These are phyloP conservation scores for Rhytidiadelphus loreus DNA, from an alignment of 225 moss, liverwort and hornwort genomes.

Conservation along the genomic window DNA sequence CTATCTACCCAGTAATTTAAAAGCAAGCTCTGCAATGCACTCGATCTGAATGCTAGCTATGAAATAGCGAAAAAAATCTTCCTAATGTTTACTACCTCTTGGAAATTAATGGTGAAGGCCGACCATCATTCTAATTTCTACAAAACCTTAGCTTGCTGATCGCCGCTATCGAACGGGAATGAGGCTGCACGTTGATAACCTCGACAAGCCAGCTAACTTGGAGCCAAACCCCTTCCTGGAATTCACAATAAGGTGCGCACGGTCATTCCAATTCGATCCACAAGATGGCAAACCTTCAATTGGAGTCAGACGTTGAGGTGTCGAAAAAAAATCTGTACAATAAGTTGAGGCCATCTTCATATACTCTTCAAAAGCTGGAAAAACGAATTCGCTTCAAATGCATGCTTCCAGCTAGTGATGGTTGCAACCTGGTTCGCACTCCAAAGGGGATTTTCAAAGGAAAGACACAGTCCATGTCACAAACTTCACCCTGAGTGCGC, in stretches of 20 bases:
- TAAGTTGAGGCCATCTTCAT: not conserved
- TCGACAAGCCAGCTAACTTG: not conserved
- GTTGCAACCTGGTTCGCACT: not conserved
- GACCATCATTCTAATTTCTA: not conserved
- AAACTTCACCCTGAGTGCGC: not conserved
- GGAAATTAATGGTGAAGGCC: not conserved
- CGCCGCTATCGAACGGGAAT: not conserved
- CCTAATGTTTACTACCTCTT: not conserved
- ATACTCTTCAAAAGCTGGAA: not conserved
- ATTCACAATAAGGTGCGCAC: not conserved
- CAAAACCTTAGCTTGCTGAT: not conserved
- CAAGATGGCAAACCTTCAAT: not conserved
- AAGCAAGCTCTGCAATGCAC: not conserved
- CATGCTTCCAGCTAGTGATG: not conserved
- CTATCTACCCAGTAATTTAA: not conserved
- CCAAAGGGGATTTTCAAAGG: not conserved
- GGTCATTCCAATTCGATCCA: not conserved
- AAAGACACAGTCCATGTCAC: not conserved
- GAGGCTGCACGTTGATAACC: not conserved
- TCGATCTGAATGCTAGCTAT: not conserved
- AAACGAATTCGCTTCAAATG: not conserved
- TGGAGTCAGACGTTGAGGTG: not conserved
- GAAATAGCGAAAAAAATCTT: not conserved
- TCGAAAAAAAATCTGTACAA: constrained; percentile 19
- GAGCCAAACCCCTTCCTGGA: not conserved